These are phyloP conservation scores for Dittrichia graveolens DNA, from an alignment of 129 eudicot species.

Conservation along the genomic window DNA sequence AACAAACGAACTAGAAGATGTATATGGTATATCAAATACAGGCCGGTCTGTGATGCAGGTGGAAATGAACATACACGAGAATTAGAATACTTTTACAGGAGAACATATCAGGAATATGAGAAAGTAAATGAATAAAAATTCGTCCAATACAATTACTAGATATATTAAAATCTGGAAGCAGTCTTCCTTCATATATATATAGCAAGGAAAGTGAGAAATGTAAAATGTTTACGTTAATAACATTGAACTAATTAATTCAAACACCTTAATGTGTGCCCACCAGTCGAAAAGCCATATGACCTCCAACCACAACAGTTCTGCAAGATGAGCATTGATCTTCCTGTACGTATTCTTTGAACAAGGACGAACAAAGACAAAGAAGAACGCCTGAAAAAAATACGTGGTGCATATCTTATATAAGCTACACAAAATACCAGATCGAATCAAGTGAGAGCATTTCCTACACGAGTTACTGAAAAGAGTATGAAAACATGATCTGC, in stretches of 20 bases:
- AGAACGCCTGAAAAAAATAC: slow-evolving; percentile 53
- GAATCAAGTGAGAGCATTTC: background rate
- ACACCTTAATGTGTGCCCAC: slow-evolving; percentile 96
- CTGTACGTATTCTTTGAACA: slow-evolving; percentile 57
- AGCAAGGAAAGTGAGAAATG: slow-evolving; percentile 4
- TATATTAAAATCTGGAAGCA: slow-evolving; percentile 1
- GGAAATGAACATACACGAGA: background rate
- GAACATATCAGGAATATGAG: background rate
- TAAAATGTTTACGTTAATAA: background rate
- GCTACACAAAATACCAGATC: background rate
- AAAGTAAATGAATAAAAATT: slow-evolving; percentile 4
- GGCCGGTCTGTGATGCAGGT: background rate
- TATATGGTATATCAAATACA: background rate
- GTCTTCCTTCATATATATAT: background rate
- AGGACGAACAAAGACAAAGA: slow-evolving; percentile 63
- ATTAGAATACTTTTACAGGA: background rate
- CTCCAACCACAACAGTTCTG: slow-evolving; percentile 74
- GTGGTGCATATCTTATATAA: background rate
- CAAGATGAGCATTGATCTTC: slow-evolving; percentile 60
- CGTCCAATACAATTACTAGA: background rate
- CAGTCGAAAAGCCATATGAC: slow-evolving; percentile 88
- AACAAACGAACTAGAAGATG: no score
- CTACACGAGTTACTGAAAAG: background rate
- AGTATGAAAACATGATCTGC: background rate
- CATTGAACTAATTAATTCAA: background rate